Base-by-base conservation (phyloP, 176 grass and related monocot species). In the Ensete ventricosum region DNA sequence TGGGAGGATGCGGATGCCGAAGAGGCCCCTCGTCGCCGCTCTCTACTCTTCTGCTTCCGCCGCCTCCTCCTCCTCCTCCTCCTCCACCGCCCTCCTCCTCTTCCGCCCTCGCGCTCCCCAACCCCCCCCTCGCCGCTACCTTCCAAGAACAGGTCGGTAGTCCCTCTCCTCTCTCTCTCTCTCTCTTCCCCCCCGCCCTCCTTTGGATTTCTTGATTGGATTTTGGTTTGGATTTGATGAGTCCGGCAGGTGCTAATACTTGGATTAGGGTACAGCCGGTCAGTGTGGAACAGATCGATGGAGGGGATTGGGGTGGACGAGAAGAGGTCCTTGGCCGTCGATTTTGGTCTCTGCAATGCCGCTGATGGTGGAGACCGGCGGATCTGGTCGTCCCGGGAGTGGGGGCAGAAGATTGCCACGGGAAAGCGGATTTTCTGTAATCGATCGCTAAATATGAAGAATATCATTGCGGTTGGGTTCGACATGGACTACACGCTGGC, bases 401-500 rank as follows among this genome's bases (percentile, higher is more conserved):
- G 83, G 0, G 89, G 72, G 50, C 53, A 23, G 81, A 87, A 76
- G 67, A 91, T 91, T 70, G 85, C 90, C 19, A 84, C 93, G 1
- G 95, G 90, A 78, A 98, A 94, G 64, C 88, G 87, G 54, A 89
- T 98, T 22, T 98, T 98, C 84, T 98, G 95, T 65, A 98, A 98
- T 10, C 87, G 94, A 57, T 93, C 94, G 64, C 84, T 98, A 71
- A 98, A 98, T 78, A 98, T 98, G 94, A 98, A 84, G 90, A 98
- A 94, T 80, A 98, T 93, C 53, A 87, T 82, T 16, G 95, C 95
- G 1, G 90, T 98, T 14, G 95, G 95, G 55, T 98, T 98, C 88
- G 95, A 98, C 73, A 98, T 98, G 95, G 95, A 98, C 74, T 98
- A 98, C 86, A 98, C 95, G 75, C 84, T 98, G 67, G 95, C 95